Evolutionary conservation across 371 early-diverging fungal genomes (phyloP).

Genomic region (Circinella umbellata): DNA sequence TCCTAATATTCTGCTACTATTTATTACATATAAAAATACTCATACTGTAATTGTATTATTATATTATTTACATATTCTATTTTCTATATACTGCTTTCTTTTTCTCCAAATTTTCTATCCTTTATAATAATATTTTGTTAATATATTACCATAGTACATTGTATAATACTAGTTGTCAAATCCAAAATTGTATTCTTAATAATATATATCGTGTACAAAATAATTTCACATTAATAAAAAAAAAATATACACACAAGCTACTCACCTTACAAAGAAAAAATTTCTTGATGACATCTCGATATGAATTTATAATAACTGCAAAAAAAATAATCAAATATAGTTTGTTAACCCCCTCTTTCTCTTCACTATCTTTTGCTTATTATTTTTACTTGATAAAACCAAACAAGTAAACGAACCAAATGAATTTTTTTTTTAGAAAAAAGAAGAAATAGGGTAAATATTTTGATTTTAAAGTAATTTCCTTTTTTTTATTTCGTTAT

Average conservation of each 20-base stretch:
- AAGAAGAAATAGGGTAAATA: neutral
- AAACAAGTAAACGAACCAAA: too few relatives aligned
- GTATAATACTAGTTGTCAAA: conserved; percentile 1
- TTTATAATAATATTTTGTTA: neutral
- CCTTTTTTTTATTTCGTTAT: conserved; percentile 1
- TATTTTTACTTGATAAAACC: too few relatives aligned
- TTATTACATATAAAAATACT: too few relatives aligned
- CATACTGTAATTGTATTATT: neutral
- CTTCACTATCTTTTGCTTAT: too few relatives aligned
- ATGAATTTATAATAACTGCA: too few relatives aligned
- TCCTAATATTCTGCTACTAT: neutral
- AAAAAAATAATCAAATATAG: too few relatives aligned
- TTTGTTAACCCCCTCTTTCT: too few relatives aligned
- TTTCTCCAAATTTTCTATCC: neutral
- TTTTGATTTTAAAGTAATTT: neutral
- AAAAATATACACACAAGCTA: neutral
- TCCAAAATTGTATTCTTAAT: too few relatives aligned
- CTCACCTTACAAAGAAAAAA: too few relatives aligned
- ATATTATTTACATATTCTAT: neutral
- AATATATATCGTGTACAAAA: conserved; percentile 4
- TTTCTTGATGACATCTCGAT: too few relatives aligned
- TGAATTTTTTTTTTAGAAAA: neutral
- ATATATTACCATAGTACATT: neutral
- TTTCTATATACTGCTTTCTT: neutral
- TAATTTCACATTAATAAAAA: neutral